Evolutionary conservation across 306 rosid genomes (phyloP).

Genomic region (Echinosophora koreensis): DNA sequence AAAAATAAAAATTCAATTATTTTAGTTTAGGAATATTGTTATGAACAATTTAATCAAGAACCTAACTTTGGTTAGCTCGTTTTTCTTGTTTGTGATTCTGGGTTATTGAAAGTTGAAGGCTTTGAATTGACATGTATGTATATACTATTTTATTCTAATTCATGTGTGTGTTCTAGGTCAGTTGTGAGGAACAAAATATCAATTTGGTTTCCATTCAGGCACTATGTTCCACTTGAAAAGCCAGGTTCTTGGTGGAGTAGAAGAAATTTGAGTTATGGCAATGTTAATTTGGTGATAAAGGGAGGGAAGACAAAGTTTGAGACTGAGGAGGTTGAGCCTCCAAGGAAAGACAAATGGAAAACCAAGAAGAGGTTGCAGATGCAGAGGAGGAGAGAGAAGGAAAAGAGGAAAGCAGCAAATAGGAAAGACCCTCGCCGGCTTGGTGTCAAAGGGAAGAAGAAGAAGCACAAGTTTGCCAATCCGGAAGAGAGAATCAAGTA

Average conservation of each 20-base stretch:
- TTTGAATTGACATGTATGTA: slow-evolving; percentile 29
- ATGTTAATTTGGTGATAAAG: slow-evolving; percentile 77
- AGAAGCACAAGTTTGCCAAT: slow-evolving; percentile 71
- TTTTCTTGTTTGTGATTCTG: slow-evolving; percentile 28
- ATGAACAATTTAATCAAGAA: background rate
- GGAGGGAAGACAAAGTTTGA: slow-evolving; percentile 84
- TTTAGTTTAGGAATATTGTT: background rate
- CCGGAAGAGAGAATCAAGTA: slow-evolving; percentile 76
- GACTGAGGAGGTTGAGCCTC: slow-evolving; percentile 71
- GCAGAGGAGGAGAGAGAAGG: slow-evolving; percentile 79
- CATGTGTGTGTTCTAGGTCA: slow-evolving; percentile 58
- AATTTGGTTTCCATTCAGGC: slow-evolving; percentile 40
- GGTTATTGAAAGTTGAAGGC: slow-evolving; percentile 38
- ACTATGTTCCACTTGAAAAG: slow-evolving; percentile 37
- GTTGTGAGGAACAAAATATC: slow-evolving; percentile 49
- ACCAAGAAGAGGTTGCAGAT: slow-evolving; percentile 84
- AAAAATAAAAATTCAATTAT: slow-evolving; percentile 1
- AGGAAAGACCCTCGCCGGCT: slow-evolving; percentile 87
- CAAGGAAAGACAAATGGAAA: slow-evolving; percentile 80
- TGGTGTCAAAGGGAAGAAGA: slow-evolving; percentile 73
- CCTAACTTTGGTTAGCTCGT: slow-evolving; percentile 3
- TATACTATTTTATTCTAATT: slow-evolving; percentile 33
- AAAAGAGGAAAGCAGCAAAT: slow-evolving; percentile 82
- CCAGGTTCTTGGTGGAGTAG: slow-evolving; percentile 52
- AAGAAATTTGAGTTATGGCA: slow-evolving; percentile 76